Percentiles rank a stretch among this genome's conserved stretches.
These are phyloP conservation scores for Gyromitra esculenta DNA, from an alignment of 2,329 filamentous ascomycete genomes.

Conservation along the genomic window DNA sequence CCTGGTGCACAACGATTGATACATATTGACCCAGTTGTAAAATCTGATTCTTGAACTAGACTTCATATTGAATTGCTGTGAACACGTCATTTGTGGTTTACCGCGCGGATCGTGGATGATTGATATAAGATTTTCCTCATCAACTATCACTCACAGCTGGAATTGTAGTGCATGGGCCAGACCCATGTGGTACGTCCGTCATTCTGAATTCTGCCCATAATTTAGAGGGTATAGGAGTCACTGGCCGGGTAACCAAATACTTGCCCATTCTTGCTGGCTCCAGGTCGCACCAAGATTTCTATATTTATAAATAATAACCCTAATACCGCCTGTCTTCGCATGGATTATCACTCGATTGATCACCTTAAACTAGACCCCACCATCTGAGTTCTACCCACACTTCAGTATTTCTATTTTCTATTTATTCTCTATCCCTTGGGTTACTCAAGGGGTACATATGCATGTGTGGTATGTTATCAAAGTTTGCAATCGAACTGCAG, in stretches of 20 bases:
- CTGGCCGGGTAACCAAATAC: too few species aligned
- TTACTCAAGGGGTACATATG: constrained; percentile 29
- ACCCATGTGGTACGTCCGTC: too few species aligned
- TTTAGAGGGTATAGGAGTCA: too few species aligned
- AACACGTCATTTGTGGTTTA: too few species aligned
- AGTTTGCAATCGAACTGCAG: constrained; percentile 31
- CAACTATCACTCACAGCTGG: background rate
- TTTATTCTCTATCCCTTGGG: background rate
- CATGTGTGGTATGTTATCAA: constrained; percentile 1
- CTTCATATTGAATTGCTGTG: too few species aligned
- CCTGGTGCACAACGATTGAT: background rate
- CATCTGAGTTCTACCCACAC: background rate
- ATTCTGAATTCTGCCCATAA: too few species aligned
- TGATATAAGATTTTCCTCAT: background rate
- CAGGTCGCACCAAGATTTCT: too few species aligned
- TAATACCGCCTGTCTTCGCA: background rate
- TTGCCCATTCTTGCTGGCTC: too few species aligned
- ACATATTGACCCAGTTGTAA: background rate
- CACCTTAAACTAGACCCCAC: too few species aligned
- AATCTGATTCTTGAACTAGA: too few species aligned
- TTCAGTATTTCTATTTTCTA: background rate
- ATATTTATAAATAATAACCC: too few species aligned
- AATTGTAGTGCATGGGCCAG: background rate
- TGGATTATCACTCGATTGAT: background rate
- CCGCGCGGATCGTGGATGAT: too few species aligned